Evolutionary conservation across 1,284 basidiomycete genomes (phyloP), one percentile per base, ranked within the genome.

Genomic region (Cryptococcus depauperatus): DNA sequence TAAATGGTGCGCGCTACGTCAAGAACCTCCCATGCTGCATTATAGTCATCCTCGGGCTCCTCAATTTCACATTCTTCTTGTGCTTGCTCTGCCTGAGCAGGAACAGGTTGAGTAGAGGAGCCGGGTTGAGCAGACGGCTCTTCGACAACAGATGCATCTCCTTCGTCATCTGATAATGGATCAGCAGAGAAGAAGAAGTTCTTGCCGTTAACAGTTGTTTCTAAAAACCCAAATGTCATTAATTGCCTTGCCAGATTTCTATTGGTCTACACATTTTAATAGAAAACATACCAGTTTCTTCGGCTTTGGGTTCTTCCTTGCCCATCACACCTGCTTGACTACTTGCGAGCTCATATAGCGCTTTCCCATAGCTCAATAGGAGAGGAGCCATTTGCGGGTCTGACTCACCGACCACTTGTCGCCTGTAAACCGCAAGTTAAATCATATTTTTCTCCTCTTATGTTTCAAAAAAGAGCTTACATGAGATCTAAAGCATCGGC

Each of bases 11-110:
- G 76, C 16, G 89, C 88, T 44, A 91, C 80, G 57, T 93, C 89
- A 18, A 92, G 75, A 2, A 89, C 83, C 62, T 92, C 88, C 89
- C 89, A 93, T 11, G 89, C 87, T 25, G 88, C 88, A 56, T 90
- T 91, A 67, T 90, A 92, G 64, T 93, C 88, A 57, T 93, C 88
- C 61, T 92, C 89, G 0, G 84, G 86, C 39, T 62, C 66, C 11
- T 54, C 66, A n/a, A 64, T 62, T n/a, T 52, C 67, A 2, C 73
- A 75, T 4, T 71, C 73, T 10, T 66, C 47, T 10, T 22, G 44
- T 10, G 23, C 25, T 25, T 34, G 42, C 10, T 21, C 18, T 3
- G 11, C 41, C 13, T 35, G 18, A 5, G 35, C 28, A 9, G 29
- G 25, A 1, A 14, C 41, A 18, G 44, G 22, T 5, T 28, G 22